Base-by-base conservation (phyloP, 2,329 filamentous ascomycete genomes). In the Lithohypha guttulata region DNA sequence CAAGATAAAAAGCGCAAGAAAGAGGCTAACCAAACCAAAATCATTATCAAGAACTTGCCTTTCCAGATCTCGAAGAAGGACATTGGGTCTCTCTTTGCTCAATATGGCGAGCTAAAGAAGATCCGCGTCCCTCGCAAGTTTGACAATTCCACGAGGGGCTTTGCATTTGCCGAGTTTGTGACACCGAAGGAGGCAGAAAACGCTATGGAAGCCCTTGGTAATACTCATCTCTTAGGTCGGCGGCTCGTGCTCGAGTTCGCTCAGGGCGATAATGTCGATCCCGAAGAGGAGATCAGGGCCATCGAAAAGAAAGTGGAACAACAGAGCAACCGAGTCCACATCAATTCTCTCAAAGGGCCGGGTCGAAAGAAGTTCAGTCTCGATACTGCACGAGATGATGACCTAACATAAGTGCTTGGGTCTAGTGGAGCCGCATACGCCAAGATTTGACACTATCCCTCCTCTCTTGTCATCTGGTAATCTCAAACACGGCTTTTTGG, bases 31-130 rank as follows among this genome's bases (percentile, higher is more conserved):
- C 75, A 77, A 50, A 95, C 87, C 33, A 96, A 96, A 71, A 81
- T 98, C 56, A 80, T 96, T 62, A 81, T 98, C 68, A 98, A 96
- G 70, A 98, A 98, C 67, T 66, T 98, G 61, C 89, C 91, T 14
- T 98, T 98, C 66, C 85, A 96, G 66, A 81, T 84, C 34, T 81
- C 79, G 39, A 95, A 94, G 68, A 91, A 93, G 61, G 91, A 98
- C 58, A 73, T 98, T 42, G 77, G 84, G 47, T 70, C 81, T 39
- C 70, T 96, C 28, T 87, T 96, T 58, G 78, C 83, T 45, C 79
- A 84, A 23, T 96, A 95, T 62, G 93, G 91, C 31, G 81, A 94
- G 59, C 75, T 98, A 47, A 81, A 85, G 55, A 89, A 86, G 38
- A 84, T 98, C 45, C 83, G 91, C 47, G 76, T 98, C 55, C 91